Base-by-base conservation (phyloP, 2,329 filamentous ascomycete species). In the Aspergillus pseudoterreus region DNA sequence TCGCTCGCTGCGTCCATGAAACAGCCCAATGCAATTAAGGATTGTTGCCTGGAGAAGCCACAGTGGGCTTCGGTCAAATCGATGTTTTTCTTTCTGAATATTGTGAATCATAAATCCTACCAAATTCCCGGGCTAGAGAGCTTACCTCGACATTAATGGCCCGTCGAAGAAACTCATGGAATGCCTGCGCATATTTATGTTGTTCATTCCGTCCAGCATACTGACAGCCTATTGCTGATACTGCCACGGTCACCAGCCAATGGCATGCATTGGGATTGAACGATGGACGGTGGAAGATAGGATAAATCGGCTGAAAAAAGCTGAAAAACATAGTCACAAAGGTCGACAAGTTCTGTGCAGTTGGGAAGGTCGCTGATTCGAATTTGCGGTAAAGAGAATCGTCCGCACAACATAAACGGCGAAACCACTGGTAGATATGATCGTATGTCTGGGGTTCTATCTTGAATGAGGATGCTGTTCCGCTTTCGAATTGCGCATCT, bases 141-240 rank as follows among this genome's bases (percentile, higher is more conserved):
- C 54, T 58, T 61, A 73, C 71, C 58, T 69, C 65, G 24, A 66
- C 59, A 32, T 63, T 52, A 41, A 75, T 64, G 33, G 67, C 68
- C 32, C 72, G 66, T 14, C 71, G 69, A 43, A 74, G 58, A 50
- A 76, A 67, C 51, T 76, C 74, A 51, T 75, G 69, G 43, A 75
- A 68, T 30, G 71, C 68, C 41, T 62, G 52, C 32, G 63, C 58
- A 45, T 65, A 65, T 6, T 65, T 57, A 17, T 66, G 60, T 49
- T 59, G 57, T 17, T 68, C 57, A 12, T 59, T 50, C 10, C 53
- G 49, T 30, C 65, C 63, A 32, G 60, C 57, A 54, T 65, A 67
- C 45, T 71, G 70, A 48, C 71, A 72, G 6, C 74, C 74, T 45
- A 75, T 63, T 42, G 73, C 65, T 27, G 72, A 59, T 39, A 75